phyloP scores from a whole-genome alignment of 2,329 filamentous ascomycete genomes.

The Fusarium agapanthi region DNA sequence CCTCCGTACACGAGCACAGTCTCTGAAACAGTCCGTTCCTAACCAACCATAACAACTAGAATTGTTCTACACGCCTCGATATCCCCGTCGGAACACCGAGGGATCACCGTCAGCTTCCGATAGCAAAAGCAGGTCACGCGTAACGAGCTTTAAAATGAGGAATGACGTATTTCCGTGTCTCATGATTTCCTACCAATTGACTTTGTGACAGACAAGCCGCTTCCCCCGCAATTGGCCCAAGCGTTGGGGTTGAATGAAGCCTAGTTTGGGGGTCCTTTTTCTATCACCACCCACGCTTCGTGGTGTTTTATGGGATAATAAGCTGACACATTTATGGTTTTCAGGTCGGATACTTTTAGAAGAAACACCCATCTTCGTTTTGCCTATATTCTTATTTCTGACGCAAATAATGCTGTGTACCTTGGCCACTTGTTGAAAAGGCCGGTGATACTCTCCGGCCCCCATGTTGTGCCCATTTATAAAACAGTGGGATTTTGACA shows the following conservation, averaged over 20 bases:
- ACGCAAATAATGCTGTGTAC: background rate
- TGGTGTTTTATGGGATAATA: slow-evolving; percentile 14
- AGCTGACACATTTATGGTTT: slow-evolving; percentile 3
- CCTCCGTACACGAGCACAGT: background rate
- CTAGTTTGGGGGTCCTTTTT: background rate
- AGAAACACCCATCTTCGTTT: background rate
- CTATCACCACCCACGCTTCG: slow-evolving; percentile 10
- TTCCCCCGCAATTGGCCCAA: slow-evolving; percentile 17
- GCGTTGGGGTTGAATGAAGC: background rate
- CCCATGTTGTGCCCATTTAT: background rate
- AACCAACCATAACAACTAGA: slow-evolving; percentile 2
- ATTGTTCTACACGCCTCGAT: slow-evolving; percentile 15
- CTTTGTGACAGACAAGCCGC: slow-evolving; percentile 2
- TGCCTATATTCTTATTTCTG: background rate
- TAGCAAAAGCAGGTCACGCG: slow-evolving; percentile 3
- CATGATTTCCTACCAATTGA: slow-evolving; percentile 17
- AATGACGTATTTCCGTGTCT: slow-evolving; percentile 27
- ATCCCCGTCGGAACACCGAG: slow-evolving; percentile 32
- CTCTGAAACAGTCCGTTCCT: slow-evolving; percentile 19
- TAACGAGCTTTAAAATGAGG: background rate
- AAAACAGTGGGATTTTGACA: background rate
- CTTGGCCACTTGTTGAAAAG: background rate
- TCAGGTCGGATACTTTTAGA: background rate
- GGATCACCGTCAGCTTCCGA: slow-evolving; percentile 6
- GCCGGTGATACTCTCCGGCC: background rate